A percentile compares a stretch with the other conserved stretches of the same genome.
phyloP scores from a whole-genome alignment of 352 stramenopile species.

The Globisporangium spiculum region DNA sequence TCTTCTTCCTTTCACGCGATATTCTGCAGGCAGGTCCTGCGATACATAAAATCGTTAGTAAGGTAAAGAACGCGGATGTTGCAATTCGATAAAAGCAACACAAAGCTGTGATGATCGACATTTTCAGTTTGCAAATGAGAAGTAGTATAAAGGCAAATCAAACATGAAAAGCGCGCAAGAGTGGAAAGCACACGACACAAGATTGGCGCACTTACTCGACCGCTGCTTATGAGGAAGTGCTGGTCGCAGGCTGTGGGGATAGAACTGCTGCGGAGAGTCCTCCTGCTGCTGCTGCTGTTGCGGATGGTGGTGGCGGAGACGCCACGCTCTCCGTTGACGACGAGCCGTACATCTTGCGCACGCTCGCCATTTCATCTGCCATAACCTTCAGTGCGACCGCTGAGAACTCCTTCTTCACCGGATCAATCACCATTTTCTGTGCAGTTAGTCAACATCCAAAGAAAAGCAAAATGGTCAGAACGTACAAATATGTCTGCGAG shows the following conservation, averaged over 20 bases:
- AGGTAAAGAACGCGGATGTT: background rate
- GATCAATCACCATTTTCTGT: slow-evolving; percentile 84
- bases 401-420: slow-evolving; percentile 80
- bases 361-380: slow-evolving; percentile 50
- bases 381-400: slow-evolving; percentile 54
- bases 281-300: background rate
- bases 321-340: background rate
- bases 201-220: background rate
- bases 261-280: background rate
- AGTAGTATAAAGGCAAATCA: background rate
- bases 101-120: background rate
- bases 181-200: background rate
- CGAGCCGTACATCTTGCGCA: slow-evolving; percentile 52
- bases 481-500: background rate
- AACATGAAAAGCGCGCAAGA: background rate
- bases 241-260: background rate
- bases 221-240: background rate
- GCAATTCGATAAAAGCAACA: no score
- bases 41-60: background rate
- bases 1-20: background rate
- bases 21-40: background rate
- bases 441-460: background rate
- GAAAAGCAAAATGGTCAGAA: background rate
- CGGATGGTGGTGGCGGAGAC: background rate
- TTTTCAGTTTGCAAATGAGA: background rate